Conservation (phyloP, 768 basidiomycete genomes). For the Suillus clintonianus region DNA sequence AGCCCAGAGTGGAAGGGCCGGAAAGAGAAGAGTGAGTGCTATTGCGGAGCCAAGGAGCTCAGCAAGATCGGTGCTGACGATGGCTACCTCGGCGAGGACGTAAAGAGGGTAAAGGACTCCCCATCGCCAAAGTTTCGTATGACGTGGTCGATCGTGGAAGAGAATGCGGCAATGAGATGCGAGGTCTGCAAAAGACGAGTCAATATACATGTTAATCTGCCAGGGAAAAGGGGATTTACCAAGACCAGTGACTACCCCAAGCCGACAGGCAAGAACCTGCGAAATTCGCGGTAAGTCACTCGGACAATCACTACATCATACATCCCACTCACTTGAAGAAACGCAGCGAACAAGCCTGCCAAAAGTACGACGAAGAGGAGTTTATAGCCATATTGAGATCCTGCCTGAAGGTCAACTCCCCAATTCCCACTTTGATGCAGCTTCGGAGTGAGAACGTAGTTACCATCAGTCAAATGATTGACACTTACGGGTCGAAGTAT, state of each 20-base stretch:
- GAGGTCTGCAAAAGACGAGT: slow-evolving; percentile 43
- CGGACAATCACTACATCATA: neutral
- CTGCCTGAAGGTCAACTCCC: slow-evolving; percentile 89
- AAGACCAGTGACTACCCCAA: slow-evolving; percentile 83
- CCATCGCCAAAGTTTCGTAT: slow-evolving; percentile 59
- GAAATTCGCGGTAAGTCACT: slow-evolving; percentile 6
- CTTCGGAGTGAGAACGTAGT: neutral
- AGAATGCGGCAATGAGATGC: slow-evolving; percentile 65
- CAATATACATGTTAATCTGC: slow-evolving; percentile 13
- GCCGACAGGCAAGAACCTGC: slow-evolving; percentile 72
- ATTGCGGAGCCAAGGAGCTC: slow-evolving; percentile 84
- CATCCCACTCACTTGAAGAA: slow-evolving; percentile 63
- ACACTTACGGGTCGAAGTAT: slow-evolving; percentile 81
- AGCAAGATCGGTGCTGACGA: slow-evolving; percentile 78
- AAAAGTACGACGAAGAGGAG: slow-evolving; percentile 85
- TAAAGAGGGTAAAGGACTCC: slow-evolving; percentile 67
- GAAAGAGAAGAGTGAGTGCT: slow-evolving; percentile 75
- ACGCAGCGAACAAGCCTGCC: slow-evolving; percentile 79
- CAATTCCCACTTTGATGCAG: slow-evolving; percentile 67
- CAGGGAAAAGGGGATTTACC: slow-evolving; percentile 44
- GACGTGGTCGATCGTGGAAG: slow-evolving; percentile 62
- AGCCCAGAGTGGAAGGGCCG: slow-evolving; percentile 66
- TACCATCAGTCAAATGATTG: neutral
- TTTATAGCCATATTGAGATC: slow-evolving; percentile 81
- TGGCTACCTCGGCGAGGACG: slow-evolving; percentile 63